Percentiles rank a stretch among this genome's conserved stretches.
Conservation (phyloP, 2,329 filamentous ascomycete species). For the Aureobasidium vineae region DNA sequence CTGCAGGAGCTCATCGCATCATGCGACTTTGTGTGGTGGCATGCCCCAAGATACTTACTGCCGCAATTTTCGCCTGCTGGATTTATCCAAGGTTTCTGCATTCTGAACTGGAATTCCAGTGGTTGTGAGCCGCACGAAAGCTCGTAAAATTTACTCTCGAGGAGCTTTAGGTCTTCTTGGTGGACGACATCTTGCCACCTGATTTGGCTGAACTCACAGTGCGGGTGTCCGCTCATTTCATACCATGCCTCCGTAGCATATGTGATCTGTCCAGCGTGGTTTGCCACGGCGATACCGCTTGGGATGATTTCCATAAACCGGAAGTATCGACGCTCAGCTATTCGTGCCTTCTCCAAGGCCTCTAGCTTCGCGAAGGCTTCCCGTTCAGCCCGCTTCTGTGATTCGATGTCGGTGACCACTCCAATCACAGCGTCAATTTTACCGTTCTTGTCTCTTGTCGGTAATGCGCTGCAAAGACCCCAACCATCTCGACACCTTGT, state of each 20-base stretch:
- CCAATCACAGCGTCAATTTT: conserved; percentile 29
- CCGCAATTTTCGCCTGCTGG: conserved; percentile 26
- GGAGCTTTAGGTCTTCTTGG: conserved; percentile 37
- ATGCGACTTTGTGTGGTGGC: background rate
- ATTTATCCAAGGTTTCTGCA: conserved; percentile 39
- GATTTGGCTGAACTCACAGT: conserved; percentile 31
- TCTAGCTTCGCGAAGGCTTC: conserved; percentile 43
- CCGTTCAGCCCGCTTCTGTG: conserved; percentile 32
- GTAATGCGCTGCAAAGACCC: conserved; percentile 31
- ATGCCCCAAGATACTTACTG: background rate
- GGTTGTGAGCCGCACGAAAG: conserved; percentile 32
- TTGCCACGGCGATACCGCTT: conserved; percentile 36
- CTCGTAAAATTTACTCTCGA: background rate
- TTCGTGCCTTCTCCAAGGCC: conserved; percentile 41
- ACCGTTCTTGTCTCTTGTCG: conserved; percentile 28
- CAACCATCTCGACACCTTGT: conserved; percentile 6
- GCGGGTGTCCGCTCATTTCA: conserved; percentile 17
- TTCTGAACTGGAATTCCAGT: conserved; percentile 40
- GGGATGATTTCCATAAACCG: conserved; percentile 37
- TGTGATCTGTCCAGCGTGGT: conserved; percentile 27
- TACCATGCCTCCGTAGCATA: conserved; percentile 26
- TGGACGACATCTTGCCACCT: conserved; percentile 29
- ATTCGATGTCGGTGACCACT: conserved; percentile 33
- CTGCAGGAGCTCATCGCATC: background rate
- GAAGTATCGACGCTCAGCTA: conserved; percentile 39